Evolutionary conservation across 345 rosid genomes (phyloP).

Genomic region (Gossypium mustelinum): DNA sequence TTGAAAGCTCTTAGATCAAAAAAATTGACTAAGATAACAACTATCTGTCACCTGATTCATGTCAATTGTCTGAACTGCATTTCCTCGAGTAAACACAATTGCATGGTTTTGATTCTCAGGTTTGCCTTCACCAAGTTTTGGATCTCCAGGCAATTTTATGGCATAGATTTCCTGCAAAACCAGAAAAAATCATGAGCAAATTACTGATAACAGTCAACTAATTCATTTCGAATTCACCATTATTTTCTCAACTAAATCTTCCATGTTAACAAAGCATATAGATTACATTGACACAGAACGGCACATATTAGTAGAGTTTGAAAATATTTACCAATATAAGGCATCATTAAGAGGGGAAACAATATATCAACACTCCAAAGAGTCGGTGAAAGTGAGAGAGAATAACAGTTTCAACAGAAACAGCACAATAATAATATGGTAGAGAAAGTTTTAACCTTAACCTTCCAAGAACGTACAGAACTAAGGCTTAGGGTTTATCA

Average conservation of each 20-base stretch:
- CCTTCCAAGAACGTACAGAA: neutral
- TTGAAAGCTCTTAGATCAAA: neutral
- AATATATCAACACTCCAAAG: neutral
- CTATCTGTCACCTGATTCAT: constrained; percentile 77
- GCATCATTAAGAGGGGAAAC: neutral
- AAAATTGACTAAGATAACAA: neutral
- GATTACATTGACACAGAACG: neutral
- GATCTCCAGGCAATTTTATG: constrained; percentile 90
- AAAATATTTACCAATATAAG: neutral
- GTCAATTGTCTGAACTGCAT: constrained; percentile 94
- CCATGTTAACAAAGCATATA: neutral
- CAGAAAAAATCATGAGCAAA: constrained; percentile 1
- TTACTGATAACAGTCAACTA: neutral
- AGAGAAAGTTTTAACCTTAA: neutral
- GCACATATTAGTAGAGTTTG: neutral
- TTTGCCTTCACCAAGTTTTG: constrained; percentile 97
- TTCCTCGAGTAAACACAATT: constrained; percentile 91
- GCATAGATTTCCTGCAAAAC: constrained; percentile 81
- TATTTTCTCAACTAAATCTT: neutral
- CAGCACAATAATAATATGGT: neutral
- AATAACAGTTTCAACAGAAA: neutral
- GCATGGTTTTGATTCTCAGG: constrained; percentile 99
- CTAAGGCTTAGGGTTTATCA: neutral
- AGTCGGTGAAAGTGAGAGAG: neutral
- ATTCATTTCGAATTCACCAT: neutral